These are phyloP conservation scores for Hordeum marinum DNA, from an alignment of 176 grass and related monocot genomes.

Conservation along the genomic window DNA sequence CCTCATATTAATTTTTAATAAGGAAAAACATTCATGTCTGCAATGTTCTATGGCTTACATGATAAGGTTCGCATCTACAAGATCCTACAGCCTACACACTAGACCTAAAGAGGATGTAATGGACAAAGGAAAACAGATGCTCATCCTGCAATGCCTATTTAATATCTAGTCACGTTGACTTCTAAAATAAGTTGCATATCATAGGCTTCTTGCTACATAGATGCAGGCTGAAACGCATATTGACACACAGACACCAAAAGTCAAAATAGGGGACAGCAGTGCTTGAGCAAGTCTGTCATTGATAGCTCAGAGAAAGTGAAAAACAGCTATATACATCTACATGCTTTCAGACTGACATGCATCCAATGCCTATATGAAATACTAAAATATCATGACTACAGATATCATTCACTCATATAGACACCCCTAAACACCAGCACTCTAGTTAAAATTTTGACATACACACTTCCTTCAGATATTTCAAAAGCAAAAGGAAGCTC, in stretches of 20 bases:
- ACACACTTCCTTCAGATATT: neutral
- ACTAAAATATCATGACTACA: neutral
- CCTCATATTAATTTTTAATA: neutral
- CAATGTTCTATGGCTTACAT: neutral
- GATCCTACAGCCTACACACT: neutral
- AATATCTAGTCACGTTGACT: neutral
- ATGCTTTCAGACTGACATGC: neutral
- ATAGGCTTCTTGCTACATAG: neutral
- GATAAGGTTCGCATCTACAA: neutral
- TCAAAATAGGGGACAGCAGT: neutral
- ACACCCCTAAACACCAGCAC: neutral
- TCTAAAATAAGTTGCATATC: neutral
- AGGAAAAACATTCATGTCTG: neutral
- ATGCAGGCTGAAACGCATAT: neutral
- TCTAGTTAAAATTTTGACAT: neutral
- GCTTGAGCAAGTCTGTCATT: neutral
- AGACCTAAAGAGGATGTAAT: neutral
- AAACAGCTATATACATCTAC: neutral
- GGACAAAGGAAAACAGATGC: neutral
- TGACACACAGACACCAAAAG: neutral
- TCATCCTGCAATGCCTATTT: neutral
- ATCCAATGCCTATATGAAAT: neutral
- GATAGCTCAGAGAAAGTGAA: neutral
- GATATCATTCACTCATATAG: neutral
- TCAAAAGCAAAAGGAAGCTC: neutral